Evolutionary conservation across 2,329 filamentous ascomycete genomes (phyloP).

Genomic region (Penicillium sp.): DNA sequence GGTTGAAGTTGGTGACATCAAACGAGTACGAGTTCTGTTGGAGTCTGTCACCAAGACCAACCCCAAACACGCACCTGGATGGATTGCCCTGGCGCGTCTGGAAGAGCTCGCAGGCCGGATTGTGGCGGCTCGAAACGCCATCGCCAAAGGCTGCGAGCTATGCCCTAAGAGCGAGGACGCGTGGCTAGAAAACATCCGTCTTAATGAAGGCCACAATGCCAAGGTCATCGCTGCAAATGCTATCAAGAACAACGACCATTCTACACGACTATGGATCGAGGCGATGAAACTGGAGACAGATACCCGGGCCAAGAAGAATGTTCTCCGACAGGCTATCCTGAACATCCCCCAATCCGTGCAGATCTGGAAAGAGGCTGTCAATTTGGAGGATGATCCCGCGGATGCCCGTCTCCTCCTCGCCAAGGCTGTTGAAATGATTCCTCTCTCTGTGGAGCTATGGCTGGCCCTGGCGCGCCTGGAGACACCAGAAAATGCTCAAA

Average conservation of each 20-base stretch:
- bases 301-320: slow-evolving; percentile 82
- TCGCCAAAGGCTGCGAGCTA: slow-evolving; percentile 82
- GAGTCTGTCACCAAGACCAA: slow-evolving; percentile 98
- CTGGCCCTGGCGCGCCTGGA: slow-evolving; percentile 88
- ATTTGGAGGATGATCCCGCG: slow-evolving; percentile 84
- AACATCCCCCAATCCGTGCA: slow-evolving; percentile 92
- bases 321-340: slow-evolving; percentile 86
- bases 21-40: slow-evolving; percentile 86
- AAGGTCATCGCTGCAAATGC: slow-evolving; percentile 94
- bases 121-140: slow-evolving; percentile 83
- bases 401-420: slow-evolving; percentile 87
- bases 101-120: slow-evolving; percentile 93
- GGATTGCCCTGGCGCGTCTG: slow-evolving; percentile 90
- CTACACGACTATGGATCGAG: slow-evolving; percentile 89
- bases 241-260: slow-evolving; percentile 86
- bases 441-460: slow-evolving; percentile 92
- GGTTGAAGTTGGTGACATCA: slow-evolving; percentile 89
- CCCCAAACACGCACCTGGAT: slow-evolving; percentile 88
- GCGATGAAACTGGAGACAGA: slow-evolving; percentile 91
- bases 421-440: slow-evolving; percentile 94
- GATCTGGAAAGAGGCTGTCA: slow-evolving; percentile 98
- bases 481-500: slow-evolving; percentile 86
- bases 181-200: slow-evolving; percentile 92
- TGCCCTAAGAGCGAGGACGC: slow-evolving; percentile 94
- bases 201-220: slow-evolving; percentile 90